Base-by-base conservation (phyloP, 2,329 filamentous ascomycete genomes). In the Paraphoma chrysanthemicola region DNA sequence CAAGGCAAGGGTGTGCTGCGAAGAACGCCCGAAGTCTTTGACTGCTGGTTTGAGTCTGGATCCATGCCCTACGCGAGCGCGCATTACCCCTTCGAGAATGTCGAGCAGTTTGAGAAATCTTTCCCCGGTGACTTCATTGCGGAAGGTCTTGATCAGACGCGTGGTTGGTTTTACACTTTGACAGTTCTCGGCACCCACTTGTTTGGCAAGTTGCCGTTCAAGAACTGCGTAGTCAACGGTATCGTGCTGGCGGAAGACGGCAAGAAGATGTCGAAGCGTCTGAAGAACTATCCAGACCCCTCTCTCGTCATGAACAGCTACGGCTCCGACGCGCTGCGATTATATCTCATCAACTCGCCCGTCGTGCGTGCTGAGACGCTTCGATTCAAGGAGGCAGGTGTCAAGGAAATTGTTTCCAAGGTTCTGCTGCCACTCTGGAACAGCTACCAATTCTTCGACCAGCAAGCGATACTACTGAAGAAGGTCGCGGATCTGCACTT, bases 221-320 rank as follows among this genome's bases (percentile, higher is more conserved):
- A 95, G 79, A 97, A 97, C 75, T 96, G 92, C 69, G 91, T 97
- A n/a, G 93, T 97, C 60, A 97, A 96, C 72, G 93, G 93, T 48
- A 95, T 97, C 60, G 93, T 97, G 4, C 84, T 97, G 41, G 93
- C 93, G 0, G 93, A 96, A 74, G 92, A 97, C 71, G 94, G 94
- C 53, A 97, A 97, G 83, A 98, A 98, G 83, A 98, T 98, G 94
- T 97, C 93, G 6, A 98, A 98, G 80, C 88, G 94, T 51, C 83
- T 97, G 55, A 96, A 97, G 81, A 98, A 98, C 78, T 98, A 97
- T 77, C 94, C 94, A 0, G 93, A 97, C 70, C 94, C 94, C 10
- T 82, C 82, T 54, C 81, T 92, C 49, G 87, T 98, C 64, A 95
- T 97, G 84, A 81, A 90, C 55, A 90, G 90, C 71, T 96, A 96